Base-by-base conservation (phyloP, 805 yeast genomes). In the Pichia scutulata region DNA sequence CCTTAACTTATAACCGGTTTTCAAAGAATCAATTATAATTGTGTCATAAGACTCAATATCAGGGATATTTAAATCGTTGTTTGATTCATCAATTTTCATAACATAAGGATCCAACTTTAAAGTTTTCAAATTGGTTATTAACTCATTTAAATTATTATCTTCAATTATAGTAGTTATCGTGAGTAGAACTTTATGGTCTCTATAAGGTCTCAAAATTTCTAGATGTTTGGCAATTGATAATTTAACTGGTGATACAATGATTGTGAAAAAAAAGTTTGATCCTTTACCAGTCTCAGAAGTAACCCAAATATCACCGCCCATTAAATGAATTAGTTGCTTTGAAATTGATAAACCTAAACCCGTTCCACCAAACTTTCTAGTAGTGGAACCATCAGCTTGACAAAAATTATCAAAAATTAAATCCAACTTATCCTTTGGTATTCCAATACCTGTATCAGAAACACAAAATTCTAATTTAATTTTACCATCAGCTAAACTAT, bases 301-400 rank as follows among this genome's bases (percentile, higher is more conserved):
- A 25, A 89, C 96, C 96, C 96, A 87, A 54, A 88, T 87, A 55
- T 85, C 92, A 63, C 96, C 96, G 41, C 96, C 96, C 96, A 89
- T 88, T 56, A 88, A 74, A 60, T 86, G 90, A 61, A 89, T 88
- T 58, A 88, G 75, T 60, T 87, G 89, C 65, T 86, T 87, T 10
- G 96, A 89, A 65, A 88, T 88, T 3, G 95, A 86, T 50, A 88
- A 73, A 18, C 96, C 96, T 43, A 88, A 73, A 55, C 96, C 96
- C 3, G 96, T 89, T 61, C 96, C 96, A 60, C 96, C 96, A 64
- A 88, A 89, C 66, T 87, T 87, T 64, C 96, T 78, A 1, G 96
- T 88, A 2, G 96, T 88, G 6, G 95, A 86, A 41, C 96, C 96
- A 69, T 88, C 96, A 9, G 96, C 96, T 66, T 88, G 96, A 57